Percentiles rank a stretch among this genome's conserved stretches.
phyloP scores from a whole-genome alignment of 805 yeast genomes.

The Geotrichum ghanense region DNA sequence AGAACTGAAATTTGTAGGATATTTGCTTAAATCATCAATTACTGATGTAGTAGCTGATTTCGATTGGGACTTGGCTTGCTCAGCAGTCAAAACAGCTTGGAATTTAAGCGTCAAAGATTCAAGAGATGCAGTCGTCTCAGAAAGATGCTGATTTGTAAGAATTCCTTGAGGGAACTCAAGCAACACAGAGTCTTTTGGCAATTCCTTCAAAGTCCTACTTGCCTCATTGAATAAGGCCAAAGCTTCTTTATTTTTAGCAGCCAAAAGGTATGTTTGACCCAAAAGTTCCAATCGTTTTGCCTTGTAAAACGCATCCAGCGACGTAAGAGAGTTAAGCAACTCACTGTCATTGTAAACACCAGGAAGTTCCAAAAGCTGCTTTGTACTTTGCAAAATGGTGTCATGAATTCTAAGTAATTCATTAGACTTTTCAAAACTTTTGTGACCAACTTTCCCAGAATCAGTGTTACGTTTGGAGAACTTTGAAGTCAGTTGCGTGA shows the following conservation, averaged over 20 bases:
- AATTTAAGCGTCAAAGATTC: not conserved
- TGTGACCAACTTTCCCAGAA: slow-evolving; percentile 4
- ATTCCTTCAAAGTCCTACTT: slow-evolving; percentile 5
- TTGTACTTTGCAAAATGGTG: slow-evolving; percentile 40
- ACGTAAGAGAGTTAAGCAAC: slow-evolving; percentile 41
- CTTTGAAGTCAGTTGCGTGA: slow-evolving; percentile 7
- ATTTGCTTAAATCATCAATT: slow-evolving; percentile 35
- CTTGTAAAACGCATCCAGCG: slow-evolving; percentile 38
- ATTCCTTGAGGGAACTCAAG: slow-evolving; percentile 7
- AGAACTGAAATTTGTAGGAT: slow-evolving; percentile 25
- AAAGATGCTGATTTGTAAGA: slow-evolving; percentile 5
- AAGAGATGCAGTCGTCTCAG: slow-evolving; percentile 1
- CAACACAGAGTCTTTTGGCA: not conserved
- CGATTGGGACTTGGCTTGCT: not conserved
- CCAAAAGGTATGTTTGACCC: slow-evolving; percentile 28
- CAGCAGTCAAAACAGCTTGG: not conserved
- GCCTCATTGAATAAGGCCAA: slow-evolving; percentile 21
- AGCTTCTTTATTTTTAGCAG: slow-evolving; percentile 20
- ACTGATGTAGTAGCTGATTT: slow-evolving; percentile 20
- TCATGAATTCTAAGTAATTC: slow-evolving; percentile 41
- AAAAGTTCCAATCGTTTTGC: slow-evolving; percentile 33
- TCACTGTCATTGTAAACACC: slow-evolving; percentile 85
- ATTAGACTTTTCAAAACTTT: slow-evolving; percentile 6
- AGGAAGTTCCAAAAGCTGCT: slow-evolving; percentile 65
- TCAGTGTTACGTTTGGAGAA: slow-evolving; percentile 8